phyloP scores from a whole-genome alignment of 495 filamentous ascomycete genomes.

The Hypoxylon rickii region DNA sequence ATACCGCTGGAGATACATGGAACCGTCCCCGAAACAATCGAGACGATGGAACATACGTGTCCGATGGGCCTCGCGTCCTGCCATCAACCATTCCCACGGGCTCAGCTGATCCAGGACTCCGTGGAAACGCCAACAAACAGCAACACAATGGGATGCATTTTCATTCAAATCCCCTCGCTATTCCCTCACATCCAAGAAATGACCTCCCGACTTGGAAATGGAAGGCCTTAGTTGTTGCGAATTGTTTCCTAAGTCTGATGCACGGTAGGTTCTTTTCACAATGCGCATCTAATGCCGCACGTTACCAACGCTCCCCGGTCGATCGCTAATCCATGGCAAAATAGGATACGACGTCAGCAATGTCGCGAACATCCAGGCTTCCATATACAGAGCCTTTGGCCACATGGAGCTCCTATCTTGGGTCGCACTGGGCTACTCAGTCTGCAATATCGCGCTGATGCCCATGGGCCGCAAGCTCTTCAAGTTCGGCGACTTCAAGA shows the following conservation, averaged over 20 bases:
- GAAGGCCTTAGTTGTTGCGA: constrained; percentile 11
- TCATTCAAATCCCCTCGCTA: neutral
- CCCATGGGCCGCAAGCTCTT: constrained; percentile 50
- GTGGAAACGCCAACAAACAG: neutral
- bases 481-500: constrained; percentile 57
- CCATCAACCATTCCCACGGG: too few relatives aligned
- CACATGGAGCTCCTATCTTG: constrained; percentile 32
- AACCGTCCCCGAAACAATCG: too few relatives aligned
- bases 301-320: too few relatives aligned
- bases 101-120: too few relatives aligned
- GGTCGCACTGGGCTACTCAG: constrained; percentile 45
- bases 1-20: too few relatives aligned
- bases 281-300: too few relatives aligned
- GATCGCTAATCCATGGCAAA: neutral
- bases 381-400: constrained; percentile 29
- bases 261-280: constrained; percentile 5
- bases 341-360: constrained; percentile 29
- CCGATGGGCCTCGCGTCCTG: too few relatives aligned
- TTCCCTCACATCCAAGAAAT: constrained; percentile 3
- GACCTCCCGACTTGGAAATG: constrained; percentile 12
- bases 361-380: constrained; percentile 19
- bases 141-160: neutral
- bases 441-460: constrained; percentile 51
- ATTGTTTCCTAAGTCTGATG: constrained; percentile 11
- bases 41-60: too few relatives aligned